Evolutionary conservation across 2,329 filamentous ascomycete species (phyloP), one percentile per base, ranked within the genome.

Genomic region (Talaromyces sp.): DNA sequence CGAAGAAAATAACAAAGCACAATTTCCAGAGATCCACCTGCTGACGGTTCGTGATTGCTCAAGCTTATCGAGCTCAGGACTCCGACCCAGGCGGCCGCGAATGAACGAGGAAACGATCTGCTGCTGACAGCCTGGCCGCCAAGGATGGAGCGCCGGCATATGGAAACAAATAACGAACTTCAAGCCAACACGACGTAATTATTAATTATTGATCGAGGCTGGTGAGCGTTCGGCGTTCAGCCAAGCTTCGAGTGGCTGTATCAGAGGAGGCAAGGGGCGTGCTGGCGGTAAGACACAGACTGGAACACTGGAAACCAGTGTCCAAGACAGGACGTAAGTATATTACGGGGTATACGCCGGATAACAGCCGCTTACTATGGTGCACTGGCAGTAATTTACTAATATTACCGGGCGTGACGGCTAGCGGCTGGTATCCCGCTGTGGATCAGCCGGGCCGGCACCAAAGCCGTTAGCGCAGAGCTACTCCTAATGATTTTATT

Each of bases 391-490:
- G 19, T 13, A 47, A 30, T 30, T 30, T 27, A 27, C 27, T 4
- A 4, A 47, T 42, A 44, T 47, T 47, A 47, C 42, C 3, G 19
- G 22, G 44, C 13, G 44, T 47, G 22, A 47, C 44, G 44, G 42
- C 44, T 25, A 25, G 44, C 4, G 54, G 60, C 60, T 56, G 58
- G 53, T 39, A 39, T 56, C 39, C 52, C 58, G 61, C 58, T 42
- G 61, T 63, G 61, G 61, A 36, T 44, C 57, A 28, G 42, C 33
- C 57, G 44, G 57, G 42, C 57, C 57, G 58, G 42, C 28, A 53
- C 61, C 61, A 36, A 36, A 30, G 49, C 15, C 19, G 22, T 30
- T 53, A 53, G 49, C 33, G 28, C 32, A n/a, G 54, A 11, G 30
- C 13, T 42, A 39, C 60, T 27, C 9, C 22, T 15, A 19, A 13